A percentile compares a stretch with the other conserved stretches of the same genome.
phyloP scores from a whole-genome alignment of 495 filamentous ascomycete species.

The Poronia punctata region DNA sequence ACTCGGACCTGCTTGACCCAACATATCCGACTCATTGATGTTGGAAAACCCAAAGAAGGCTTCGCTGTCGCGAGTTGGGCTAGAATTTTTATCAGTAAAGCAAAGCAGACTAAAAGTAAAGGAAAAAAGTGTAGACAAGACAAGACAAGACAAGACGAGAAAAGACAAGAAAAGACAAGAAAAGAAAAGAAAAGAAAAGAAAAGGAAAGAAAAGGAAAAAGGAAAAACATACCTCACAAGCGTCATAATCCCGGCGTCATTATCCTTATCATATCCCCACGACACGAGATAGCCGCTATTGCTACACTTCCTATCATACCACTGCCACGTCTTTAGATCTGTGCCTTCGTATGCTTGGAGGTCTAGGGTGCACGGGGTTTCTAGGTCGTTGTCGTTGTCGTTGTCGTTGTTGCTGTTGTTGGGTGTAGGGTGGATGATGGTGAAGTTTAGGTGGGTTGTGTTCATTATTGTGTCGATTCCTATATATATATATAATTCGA shows the following conservation, averaged over 20 bases:
- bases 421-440: no score
- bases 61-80: slow-evolving; percentile 5
- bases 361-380: slow-evolving; percentile 4
- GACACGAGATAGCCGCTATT: slow-evolving; percentile 14
- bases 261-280: slow-evolving; percentile 14
- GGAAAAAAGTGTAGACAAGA: no score
- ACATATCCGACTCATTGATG: slow-evolving; percentile 9
- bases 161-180: no score
- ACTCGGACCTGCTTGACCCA: slow-evolving; percentile 11
- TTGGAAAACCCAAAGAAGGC: slow-evolving; percentile 19
- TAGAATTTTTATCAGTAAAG: neutral
- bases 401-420: neutral
- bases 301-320: slow-evolving; percentile 11
- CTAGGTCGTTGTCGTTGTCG: neutral
- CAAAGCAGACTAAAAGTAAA: slow-evolving; percentile 1
- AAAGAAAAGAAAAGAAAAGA: no score
- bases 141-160: no score
- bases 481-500: no score
- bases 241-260: slow-evolving; percentile 17
- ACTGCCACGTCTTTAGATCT: slow-evolving; percentile 10
- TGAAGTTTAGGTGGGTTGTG: slow-evolving; percentile 8
- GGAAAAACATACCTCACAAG: slow-evolving; percentile 15
- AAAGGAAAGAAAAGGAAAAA: no score
- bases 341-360: slow-evolving; percentile 7
- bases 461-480: slow-evolving; percentile 9